phyloP scores from a whole-genome alignment of 1,284 basidiomycete genomes.

The Neolentinus lepideus region DNA sequence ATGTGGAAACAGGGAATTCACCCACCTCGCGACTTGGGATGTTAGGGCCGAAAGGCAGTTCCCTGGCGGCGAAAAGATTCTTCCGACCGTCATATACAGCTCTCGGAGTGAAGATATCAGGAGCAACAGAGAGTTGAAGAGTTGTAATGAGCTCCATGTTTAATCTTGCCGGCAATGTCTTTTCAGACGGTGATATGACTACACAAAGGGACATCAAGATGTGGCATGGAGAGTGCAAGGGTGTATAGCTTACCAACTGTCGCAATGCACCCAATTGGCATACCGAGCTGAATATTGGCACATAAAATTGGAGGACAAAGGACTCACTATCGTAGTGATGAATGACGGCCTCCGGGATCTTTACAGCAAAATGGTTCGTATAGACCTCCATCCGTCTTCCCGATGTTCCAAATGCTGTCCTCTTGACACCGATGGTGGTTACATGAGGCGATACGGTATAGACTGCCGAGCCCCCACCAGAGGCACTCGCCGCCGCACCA shows the following conservation, averaged over 20 bases:
- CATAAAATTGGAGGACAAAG: slow-evolving; percentile 1
- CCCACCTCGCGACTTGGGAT: slow-evolving; percentile 37
- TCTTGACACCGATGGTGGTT: slow-evolving; percentile 50
- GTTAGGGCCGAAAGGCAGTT: slow-evolving; percentile 45
- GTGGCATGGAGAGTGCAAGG: slow-evolving; percentile 2
- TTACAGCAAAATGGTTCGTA: slow-evolving; percentile 59
- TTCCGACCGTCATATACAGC: slow-evolving; percentile 74
- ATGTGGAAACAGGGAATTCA: slow-evolving; percentile 2
- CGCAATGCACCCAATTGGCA: background rate
- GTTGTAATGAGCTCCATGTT: slow-evolving; percentile 61
- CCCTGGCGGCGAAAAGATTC: slow-evolving; percentile 57
- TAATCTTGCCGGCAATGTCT: slow-evolving; percentile 51
- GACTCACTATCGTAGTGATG: slow-evolving; percentile 69
- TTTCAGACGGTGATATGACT: slow-evolving; percentile 63
- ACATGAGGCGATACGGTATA: slow-evolving; percentile 34
- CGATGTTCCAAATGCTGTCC: slow-evolving; percentile 51
- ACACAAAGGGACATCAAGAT: background rate
- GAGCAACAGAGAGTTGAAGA: slow-evolving; percentile 48
- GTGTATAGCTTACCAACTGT: slow-evolving; percentile 48
- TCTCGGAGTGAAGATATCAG: slow-evolving; percentile 54
- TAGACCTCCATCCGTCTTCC: slow-evolving; percentile 45
- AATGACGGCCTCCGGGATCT: slow-evolving; percentile 53
- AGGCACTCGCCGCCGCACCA: slow-evolving; percentile 20
- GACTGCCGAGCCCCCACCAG: slow-evolving; percentile 2
- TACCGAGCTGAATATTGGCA: background rate